Evolutionary conservation across 1,139 yeast species (phyloP).

Genomic region (Kluyveromyces sp.): DNA sequence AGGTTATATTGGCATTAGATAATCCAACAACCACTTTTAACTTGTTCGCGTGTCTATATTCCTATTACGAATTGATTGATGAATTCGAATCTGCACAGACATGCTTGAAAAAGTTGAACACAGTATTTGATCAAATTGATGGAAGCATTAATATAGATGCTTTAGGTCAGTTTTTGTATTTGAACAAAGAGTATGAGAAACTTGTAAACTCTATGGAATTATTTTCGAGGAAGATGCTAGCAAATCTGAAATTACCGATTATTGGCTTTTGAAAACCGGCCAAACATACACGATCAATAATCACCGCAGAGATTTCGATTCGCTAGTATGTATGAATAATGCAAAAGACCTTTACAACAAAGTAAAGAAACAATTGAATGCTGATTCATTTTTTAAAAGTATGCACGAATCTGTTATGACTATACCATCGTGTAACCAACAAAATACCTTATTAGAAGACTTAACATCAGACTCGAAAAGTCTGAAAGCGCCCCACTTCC

Average conservation of each 20-base stretch:
- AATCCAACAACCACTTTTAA: conserved; percentile 28
- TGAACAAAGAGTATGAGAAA: conserved; percentile 17
- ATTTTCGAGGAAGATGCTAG: conserved; percentile 21
- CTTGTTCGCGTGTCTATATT: conserved; percentile 17
- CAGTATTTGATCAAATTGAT: conserved; percentile 20
- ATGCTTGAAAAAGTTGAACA: conserved; percentile 16
- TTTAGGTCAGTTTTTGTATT: conserved; percentile 14
- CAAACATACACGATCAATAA: conserved; percentile 16
- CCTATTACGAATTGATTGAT: conserved; percentile 19
- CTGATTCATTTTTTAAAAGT: conserved; percentile 41
- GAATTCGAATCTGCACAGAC: conserved; percentile 11
- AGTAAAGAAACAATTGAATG: conserved; percentile 26
- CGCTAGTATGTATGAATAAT: conserved; percentile 24
- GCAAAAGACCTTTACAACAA: conserved; percentile 22
- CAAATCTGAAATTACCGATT: conserved; percentile 17
- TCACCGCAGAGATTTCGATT: conserved; percentile 15
- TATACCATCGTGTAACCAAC: conserved; percentile 32
- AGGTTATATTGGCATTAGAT: conserved; percentile 30
- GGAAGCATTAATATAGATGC: conserved; percentile 24
- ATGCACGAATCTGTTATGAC: conserved; percentile 43
- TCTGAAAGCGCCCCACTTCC: conserved; percentile 2
- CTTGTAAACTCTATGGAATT: conserved; percentile 18
- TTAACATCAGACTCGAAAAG: neutral
- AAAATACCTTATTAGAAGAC: neutral
- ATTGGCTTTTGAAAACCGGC: conserved; percentile 28